Percentiles rank a stretch among this genome's conserved stretches.
Conservation (phyloP, 768 basidiomycete species). For the Ramaria sp. region DNA sequence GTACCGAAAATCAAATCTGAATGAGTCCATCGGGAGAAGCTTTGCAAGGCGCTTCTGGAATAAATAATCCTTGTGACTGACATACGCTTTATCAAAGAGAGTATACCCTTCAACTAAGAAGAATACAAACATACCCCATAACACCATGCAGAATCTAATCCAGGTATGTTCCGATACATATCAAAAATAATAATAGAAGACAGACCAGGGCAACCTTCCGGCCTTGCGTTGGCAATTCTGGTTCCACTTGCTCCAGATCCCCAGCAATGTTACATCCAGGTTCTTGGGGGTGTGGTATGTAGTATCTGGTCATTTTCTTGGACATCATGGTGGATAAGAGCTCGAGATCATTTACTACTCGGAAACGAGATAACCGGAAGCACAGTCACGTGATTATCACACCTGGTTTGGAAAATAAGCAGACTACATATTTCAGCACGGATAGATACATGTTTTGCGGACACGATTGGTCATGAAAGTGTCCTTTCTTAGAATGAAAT, state of each 20-base stretch:
- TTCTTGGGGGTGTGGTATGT: slow-evolving; percentile 10
- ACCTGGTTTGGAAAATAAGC: no score
- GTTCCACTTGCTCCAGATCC: slow-evolving; percentile 47
- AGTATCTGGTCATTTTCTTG: slow-evolving; percentile 6
- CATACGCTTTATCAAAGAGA: not conserved
- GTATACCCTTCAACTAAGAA: not conserved
- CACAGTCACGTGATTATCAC: no score
- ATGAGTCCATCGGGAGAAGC: slow-evolving; percentile 63
- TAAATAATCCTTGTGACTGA: slow-evolving; percentile 74
- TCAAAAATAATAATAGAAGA: slow-evolving; percentile 11
- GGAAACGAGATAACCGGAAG: no score
- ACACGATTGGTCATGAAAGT: no score
- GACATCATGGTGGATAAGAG: not conserved
- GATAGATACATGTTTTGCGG: no score
- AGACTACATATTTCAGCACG: no score
- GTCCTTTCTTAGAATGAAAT: no score
- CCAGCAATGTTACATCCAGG: slow-evolving; percentile 35
- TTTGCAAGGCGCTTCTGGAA: slow-evolving; percentile 65
- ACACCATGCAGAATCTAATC: slow-evolving; percentile 67
- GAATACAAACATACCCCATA: slow-evolving; percentile 56
- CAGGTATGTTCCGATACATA: not conserved
- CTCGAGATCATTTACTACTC: no score
- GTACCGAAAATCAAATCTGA: slow-evolving; percentile 81
- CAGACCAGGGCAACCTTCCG: slow-evolving; percentile 56
- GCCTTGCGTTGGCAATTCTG: slow-evolving; percentile 39